Percentiles rank a stretch among this genome's conserved stretches.
Conservation (phyloP, 2,329 filamentous ascomycete genomes). For the Diaporthe citriasiana region DNA sequence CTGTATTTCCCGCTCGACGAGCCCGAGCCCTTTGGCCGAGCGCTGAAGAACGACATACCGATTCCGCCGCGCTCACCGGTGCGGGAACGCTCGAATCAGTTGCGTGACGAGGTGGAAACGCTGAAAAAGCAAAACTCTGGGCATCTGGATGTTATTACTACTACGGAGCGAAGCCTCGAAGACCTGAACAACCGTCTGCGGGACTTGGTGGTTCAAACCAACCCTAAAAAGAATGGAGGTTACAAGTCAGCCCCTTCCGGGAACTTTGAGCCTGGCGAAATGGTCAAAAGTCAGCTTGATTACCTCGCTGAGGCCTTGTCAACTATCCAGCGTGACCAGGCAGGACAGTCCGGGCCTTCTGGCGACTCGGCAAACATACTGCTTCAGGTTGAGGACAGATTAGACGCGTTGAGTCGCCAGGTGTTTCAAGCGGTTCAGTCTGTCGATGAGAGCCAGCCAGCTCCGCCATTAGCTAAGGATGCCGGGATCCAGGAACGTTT, state of each 20-base stretch:
- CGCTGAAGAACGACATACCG: constrained; percentile 63
- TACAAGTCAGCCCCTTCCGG: constrained; percentile 60
- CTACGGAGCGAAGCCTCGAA: constrained; percentile 76
- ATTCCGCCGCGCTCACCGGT: constrained; percentile 71
- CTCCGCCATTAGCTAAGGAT: constrained; percentile 70
- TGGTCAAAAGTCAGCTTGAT: constrained; percentile 72
- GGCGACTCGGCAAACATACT: constrained; percentile 46
- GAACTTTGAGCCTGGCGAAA: constrained; percentile 59
- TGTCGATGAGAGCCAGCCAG: constrained; percentile 63
- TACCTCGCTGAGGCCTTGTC: constrained; percentile 78
- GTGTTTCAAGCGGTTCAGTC: constrained; percentile 70
- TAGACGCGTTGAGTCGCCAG: constrained; percentile 75
- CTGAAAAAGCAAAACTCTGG: constrained; percentile 54
- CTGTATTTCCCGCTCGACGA: constrained; percentile 79
- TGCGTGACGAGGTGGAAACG: constrained; percentile 59
- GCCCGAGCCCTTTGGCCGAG: constrained; percentile 62
- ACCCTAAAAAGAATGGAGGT: constrained; percentile 66
- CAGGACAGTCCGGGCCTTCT: constrained; percentile 52
- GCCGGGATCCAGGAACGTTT: constrained; percentile 76
- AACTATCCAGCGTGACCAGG: constrained; percentile 71
- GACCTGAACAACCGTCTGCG: constrained; percentile 67
- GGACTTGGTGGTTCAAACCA: constrained; percentile 52
- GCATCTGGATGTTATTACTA: constrained; percentile 66
- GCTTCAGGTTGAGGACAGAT: constrained; percentile 65
- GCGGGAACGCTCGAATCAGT: constrained; percentile 66